Conservation (phyloP, 306 rosid genomes). For the Castanea crenata region DNA sequence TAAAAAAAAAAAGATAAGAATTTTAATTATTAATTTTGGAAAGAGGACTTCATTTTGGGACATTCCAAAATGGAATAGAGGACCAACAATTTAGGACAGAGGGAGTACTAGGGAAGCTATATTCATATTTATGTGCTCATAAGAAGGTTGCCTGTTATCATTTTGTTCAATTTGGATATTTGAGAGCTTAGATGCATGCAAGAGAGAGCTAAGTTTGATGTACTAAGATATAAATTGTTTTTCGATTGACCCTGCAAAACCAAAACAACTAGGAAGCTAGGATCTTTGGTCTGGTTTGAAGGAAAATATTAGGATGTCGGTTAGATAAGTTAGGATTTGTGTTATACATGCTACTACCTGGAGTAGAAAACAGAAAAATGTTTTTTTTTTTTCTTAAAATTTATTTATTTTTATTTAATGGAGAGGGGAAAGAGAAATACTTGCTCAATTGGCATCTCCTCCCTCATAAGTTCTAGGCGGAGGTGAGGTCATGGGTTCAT, state of each 20-base stretch:
- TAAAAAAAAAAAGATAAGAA: no score
- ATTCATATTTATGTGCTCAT: background rate
- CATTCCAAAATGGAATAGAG: no score
- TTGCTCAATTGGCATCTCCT: no score
- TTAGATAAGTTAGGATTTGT: background rate
- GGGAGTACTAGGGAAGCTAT: background rate
- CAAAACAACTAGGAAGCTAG: background rate
- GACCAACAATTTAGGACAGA: no score
- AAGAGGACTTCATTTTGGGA: no score
- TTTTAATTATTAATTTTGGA: no score
- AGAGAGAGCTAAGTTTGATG: background rate
- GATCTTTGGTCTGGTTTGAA: background rate
- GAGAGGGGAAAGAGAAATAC: background rate
- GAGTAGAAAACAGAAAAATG: background rate
- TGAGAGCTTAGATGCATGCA: background rate
- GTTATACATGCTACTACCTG: background rate
- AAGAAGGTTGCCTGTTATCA: background rate
- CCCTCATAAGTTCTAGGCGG: no score
- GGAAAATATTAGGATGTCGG: background rate
- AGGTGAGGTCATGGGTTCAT: no score
- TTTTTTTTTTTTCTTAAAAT: no score
- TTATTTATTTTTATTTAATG: no score
- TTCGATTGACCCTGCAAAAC: background rate
- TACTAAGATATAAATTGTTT: background rate
- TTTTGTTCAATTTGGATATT: background rate